phyloP scores from a whole-genome alignment of 2,329 filamentous ascomycete species.

The Venturia aucupariae region DNA sequence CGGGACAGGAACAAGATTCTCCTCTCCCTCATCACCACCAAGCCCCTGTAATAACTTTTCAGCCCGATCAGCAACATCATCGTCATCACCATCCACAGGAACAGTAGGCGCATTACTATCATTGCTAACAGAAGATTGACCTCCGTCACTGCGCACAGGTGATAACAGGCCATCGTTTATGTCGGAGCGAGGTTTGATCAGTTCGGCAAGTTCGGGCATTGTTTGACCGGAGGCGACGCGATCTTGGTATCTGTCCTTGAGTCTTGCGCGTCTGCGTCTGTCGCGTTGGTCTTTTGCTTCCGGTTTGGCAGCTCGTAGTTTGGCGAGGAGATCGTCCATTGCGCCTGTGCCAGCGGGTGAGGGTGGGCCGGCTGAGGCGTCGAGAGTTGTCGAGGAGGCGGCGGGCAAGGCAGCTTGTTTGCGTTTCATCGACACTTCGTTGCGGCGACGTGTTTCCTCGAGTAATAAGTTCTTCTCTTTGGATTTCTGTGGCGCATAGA shows the following conservation, averaged over 20 bases:
- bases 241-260: slow-evolving; percentile 86
- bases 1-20: background rate
- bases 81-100: slow-evolving; percentile 35
- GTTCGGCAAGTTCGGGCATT: slow-evolving; percentile 64
- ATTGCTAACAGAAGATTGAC: slow-evolving; percentile 17
- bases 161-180: slow-evolving; percentile 18
- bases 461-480: slow-evolving; percentile 79
- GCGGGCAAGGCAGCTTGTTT: slow-evolving; percentile 47
- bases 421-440: slow-evolving; percentile 86
- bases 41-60: slow-evolving; percentile 78
- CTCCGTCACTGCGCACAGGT: slow-evolving; percentile 18
- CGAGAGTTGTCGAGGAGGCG: slow-evolving; percentile 26
- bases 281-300: slow-evolving; percentile 85
- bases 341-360: slow-evolving; percentile 71
- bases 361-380: slow-evolving; percentile 31
- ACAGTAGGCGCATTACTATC: slow-evolving; percentile 23
- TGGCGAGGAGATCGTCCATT: slow-evolving; percentile 94
- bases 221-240: slow-evolving; percentile 83
- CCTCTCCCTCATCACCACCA: slow-evolving; percentile 47
- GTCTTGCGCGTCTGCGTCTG: slow-evolving; percentile 70
- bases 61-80: slow-evolving; percentile 79
- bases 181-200: slow-evolving; percentile 36
- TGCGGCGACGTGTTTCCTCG: slow-evolving; percentile 75
- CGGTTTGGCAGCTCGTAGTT: slow-evolving; percentile 84
- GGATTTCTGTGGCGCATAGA: slow-evolving; percentile 53